Conservation (phyloP, 805 yeast species). For the Lachancea kluyveri region DNA sequence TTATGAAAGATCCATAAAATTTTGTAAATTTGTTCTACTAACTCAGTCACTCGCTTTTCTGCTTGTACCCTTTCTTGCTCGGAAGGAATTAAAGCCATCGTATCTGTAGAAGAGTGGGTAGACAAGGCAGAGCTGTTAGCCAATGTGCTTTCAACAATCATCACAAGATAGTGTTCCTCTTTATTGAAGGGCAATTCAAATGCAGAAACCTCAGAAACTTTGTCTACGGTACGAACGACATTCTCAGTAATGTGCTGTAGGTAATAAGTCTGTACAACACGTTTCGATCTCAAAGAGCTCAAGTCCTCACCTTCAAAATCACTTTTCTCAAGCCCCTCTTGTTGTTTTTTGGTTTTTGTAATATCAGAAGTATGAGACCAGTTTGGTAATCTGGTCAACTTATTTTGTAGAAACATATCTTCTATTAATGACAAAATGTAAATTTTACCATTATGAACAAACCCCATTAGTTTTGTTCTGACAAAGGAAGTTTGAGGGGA, state of each 20-base stretch:
- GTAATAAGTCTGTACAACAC: slow-evolving; percentile 48
- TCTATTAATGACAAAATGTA: slow-evolving; percentile 87
- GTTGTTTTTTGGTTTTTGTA: slow-evolving; percentile 12
- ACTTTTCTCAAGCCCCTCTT: background rate
- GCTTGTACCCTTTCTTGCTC: slow-evolving; percentile 14
- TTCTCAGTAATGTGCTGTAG: slow-evolving; percentile 84
- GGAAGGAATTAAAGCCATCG: slow-evolving; percentile 7
- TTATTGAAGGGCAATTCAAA: slow-evolving; percentile 50
- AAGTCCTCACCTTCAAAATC: background rate
- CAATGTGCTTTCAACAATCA: slow-evolving; percentile 69
- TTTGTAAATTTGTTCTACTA: slow-evolving; percentile 31
- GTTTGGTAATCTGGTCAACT: slow-evolving; percentile 27
- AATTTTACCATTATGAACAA: slow-evolving; percentile 78
- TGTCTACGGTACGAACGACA: slow-evolving; percentile 70
- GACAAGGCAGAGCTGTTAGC: slow-evolving; percentile 28
- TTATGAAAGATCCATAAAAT: slow-evolving; percentile 49
- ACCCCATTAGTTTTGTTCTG: slow-evolving; percentile 88
- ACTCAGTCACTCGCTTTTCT: slow-evolving; percentile 27
- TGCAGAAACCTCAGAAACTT: slow-evolving; percentile 84
- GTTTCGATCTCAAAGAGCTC: slow-evolving; percentile 8
- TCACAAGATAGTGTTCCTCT: slow-evolving; percentile 76
- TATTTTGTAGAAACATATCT: slow-evolving; percentile 73
- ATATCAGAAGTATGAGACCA: slow-evolving; percentile 33
- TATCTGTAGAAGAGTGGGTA: slow-evolving; percentile 6
- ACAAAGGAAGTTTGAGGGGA: slow-evolving; percentile 42